Evolutionary conservation across 176 grass and related monocot genomes (phyloP), one percentile per base, ranked within the genome.

Genomic region (Urochloa ruziziensis): DNA sequence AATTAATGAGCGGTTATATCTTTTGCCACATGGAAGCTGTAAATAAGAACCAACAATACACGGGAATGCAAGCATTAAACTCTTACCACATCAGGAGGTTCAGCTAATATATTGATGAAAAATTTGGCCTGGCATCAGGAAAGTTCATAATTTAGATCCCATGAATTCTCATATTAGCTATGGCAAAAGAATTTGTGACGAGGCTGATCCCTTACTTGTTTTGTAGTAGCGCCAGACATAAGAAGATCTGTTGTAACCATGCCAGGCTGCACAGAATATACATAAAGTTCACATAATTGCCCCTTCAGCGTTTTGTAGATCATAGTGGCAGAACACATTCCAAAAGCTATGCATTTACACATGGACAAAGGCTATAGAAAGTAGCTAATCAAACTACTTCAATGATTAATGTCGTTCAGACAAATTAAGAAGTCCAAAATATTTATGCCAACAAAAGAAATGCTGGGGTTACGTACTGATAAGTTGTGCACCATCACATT

Each of bases 91-190:
- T 95, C 91, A 88, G 96, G 93, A 77, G 96, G 62, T 79, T 98
- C 96, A n/a, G 96, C 96, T 84, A 98, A 88, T 84, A 98, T 93
- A 86, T 98, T 98, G 86, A 98, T 98, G 91, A 98, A 98, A 89
- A 98, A 93, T 78, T 98, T 98, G 65, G 96, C 93, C 96, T 98
- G 80, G 33, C 61, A 83, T 75, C 59, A 86, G 37, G 62, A 64
- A 79, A 61, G 62, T 66, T 76, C 28, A 67, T 16, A 46, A 79
- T 67, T 85, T 64, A 89, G 43, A 51, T 64, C 79, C 14, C 35
- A 62, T 75, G 29, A 80, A 76, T 49, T 81, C 21, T 80, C 21
- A 83, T 62, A 33, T 85, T 3, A 73, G 18, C 28, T 59, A 89
- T 56, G 43, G 21, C 39, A 36, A 46, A 74, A 56, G 15, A 28